phyloP scores from a whole-genome alignment of 108 stramenopile genomes.

The Thalassiosira profunda region DNA sequence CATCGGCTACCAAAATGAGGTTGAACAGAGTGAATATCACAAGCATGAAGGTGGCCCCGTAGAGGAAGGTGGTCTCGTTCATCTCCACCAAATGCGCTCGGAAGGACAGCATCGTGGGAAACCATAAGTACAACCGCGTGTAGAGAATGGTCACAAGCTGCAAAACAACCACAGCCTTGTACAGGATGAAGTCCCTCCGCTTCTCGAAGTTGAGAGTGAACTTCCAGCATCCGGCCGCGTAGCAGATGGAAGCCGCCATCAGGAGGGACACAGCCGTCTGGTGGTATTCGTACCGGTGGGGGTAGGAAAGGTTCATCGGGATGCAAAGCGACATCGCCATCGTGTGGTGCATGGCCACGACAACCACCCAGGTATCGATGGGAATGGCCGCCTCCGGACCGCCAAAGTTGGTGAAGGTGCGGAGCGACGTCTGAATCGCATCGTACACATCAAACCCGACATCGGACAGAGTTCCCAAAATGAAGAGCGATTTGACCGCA shows the following conservation, averaged over 20 bases:
- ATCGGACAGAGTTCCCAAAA: slow-evolving; percentile 12
- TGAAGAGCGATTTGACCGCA: background rate
- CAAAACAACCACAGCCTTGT: slow-evolving; percentile 6
- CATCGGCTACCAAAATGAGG: background rate
- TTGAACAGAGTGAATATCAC: background rate
- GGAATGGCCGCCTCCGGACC: background rate
- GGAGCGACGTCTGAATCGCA: background rate
- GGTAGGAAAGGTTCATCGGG: background rate
- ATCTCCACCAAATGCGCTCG: slow-evolving; percentile 2
- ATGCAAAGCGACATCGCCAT: background rate
- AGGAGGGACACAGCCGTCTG: slow-evolving; percentile 17
- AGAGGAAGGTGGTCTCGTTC: slow-evolving; percentile 10
- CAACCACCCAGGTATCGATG: background rate
- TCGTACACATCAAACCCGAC: slow-evolving; percentile 13
- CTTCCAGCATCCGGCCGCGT: slow-evolving; percentile 2
- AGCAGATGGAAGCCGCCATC: background rate
- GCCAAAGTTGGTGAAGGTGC: background rate
- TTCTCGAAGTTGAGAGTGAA: slow-evolving; percentile 9
- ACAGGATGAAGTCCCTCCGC: slow-evolving; percentile 1
- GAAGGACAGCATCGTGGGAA: background rate
- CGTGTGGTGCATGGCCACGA: background rate
- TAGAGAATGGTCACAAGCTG: slow-evolving; percentile 10
- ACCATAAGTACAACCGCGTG: slow-evolving; percentile 14
- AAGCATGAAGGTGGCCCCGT: slow-evolving; percentile 6
- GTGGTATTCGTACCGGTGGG: slow-evolving; percentile 1